Percentiles rank a stretch among this genome's conserved stretches.
Evolutionary conservation across 257 asterid genomes (phyloP).

Genomic region (Forsythia suspensa): DNA sequence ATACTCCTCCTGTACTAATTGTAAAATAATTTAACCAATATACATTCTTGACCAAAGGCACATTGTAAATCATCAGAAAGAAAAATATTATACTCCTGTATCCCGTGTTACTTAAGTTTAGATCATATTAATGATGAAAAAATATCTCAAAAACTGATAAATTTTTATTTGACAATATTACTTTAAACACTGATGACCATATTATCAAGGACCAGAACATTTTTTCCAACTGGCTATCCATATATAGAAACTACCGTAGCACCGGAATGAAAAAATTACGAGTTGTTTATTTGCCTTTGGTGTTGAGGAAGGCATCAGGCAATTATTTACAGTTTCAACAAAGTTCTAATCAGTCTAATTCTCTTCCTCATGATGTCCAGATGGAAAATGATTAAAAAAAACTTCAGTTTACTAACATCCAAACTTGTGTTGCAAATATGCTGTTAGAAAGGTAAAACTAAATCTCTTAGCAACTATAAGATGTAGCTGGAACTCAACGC

Average conservation of each 20-base stretch:
- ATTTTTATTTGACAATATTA: constrained; percentile 8
- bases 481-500: constrained; percentile 17
- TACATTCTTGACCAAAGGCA: constrained; percentile 13
- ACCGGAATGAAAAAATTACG: background rate
- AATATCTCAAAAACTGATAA: constrained; percentile 16
- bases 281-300: constrained; percentile 1
- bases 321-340: constrained; percentile 16
- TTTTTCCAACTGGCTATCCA: background rate
- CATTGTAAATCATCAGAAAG: constrained; percentile 7
- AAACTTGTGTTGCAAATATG: background rate
- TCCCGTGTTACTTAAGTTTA: background rate
- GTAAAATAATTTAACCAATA: constrained; percentile 18
- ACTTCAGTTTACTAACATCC: background rate
- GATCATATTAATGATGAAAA: background rate
- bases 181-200: background rate
- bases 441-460: constrained; percentile 12
- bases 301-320: background rate
- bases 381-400: constrained; percentile 4
- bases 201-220: constrained; percentile 11
- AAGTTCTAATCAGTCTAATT: background rate
- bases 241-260: background rate
- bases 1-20: constrained; percentile 64
- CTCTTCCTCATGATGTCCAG: constrained; percentile 6
- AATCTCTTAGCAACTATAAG: constrained; percentile 9
- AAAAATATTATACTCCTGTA: background rate